Conservation (phyloP, 768 basidiomycete species). For the Tulasnella sp. region DNA sequence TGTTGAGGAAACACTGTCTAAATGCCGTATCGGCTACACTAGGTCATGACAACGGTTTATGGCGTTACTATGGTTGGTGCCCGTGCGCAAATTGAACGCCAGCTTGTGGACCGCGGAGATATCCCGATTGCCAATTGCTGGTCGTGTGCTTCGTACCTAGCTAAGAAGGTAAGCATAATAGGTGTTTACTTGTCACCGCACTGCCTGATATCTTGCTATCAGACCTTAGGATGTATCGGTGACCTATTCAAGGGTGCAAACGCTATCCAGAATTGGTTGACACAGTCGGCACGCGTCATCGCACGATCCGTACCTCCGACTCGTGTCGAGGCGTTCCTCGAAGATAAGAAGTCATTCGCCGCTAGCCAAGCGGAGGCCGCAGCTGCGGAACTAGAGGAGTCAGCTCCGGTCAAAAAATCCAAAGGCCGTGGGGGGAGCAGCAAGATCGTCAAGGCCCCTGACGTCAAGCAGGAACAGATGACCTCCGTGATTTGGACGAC, state of each 20-base stretch:
- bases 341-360: neutral
- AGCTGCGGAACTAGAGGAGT: neutral
- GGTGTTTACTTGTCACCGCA: neutral
- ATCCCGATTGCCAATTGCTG: slow-evolving; percentile 66
- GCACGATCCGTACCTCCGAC: slow-evolving; percentile 74
- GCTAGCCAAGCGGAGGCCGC: slow-evolving; percentile 25
- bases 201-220: slow-evolving; percentile 5
- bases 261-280: slow-evolving; percentile 86
- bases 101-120: slow-evolving; percentile 66
- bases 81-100: slow-evolving; percentile 85
- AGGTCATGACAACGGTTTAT: slow-evolving; percentile 99
- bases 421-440: neutral
- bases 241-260: slow-evolving; percentile 91
- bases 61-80: slow-evolving; percentile 96
- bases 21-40: neutral
- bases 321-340: slow-evolving; percentile 23
- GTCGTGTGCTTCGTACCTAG: slow-evolving; percentile 64
- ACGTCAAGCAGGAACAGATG: slow-evolving; percentile 70
- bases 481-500: slow-evolving; percentile 94
- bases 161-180: slow-evolving; percentile 46
- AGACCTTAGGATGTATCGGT: slow-evolving; percentile 74
- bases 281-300: slow-evolving; percentile 69
- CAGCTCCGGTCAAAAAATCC: neutral
- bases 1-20: neutral
- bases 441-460: neutral